Evolutionary conservation across 495 filamentous ascomycete genomes (phyloP).

Genomic region (Lichenothelia convexa): DNA sequence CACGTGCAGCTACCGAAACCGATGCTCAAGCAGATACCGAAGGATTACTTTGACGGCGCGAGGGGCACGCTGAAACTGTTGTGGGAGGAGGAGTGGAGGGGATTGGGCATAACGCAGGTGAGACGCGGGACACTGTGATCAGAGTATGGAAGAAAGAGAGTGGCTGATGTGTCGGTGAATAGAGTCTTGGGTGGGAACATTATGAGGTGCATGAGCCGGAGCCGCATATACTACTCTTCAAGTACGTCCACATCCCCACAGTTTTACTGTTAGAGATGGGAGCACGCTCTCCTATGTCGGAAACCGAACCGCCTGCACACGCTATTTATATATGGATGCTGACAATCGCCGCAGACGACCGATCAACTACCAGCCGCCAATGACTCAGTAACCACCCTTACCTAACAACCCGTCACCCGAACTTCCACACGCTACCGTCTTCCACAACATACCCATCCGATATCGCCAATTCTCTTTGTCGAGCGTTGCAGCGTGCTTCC

Average conservation of each 20-base stretch:
- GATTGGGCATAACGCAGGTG: slow-evolving; percentile 90
- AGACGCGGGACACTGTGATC: slow-evolving; percentile 4
- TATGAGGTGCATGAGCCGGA: slow-evolving; percentile 98
- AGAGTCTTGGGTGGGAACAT: slow-evolving; percentile 98
- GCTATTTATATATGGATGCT: too few relatives aligned
- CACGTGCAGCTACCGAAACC: slow-evolving; percentile 94
- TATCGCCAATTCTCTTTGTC: too few relatives aligned
- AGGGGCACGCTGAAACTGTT: slow-evolving; percentile 89
- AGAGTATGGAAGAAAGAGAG: not conserved
- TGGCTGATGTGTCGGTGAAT: slow-evolving; percentile 1
- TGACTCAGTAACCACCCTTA: not conserved
- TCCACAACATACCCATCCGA: too few relatives aligned
- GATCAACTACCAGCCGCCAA: slow-evolving; percentile 68
- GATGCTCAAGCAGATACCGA: slow-evolving; percentile 92
- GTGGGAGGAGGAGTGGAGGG: slow-evolving; percentile 97
- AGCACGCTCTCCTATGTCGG: not conserved
- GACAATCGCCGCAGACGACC: slow-evolving; percentile 52
- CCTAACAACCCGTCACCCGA: too few relatives aligned
- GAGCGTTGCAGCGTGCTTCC: too few relatives aligned
- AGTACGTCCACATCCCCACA: slow-evolving; percentile 37
- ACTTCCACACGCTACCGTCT: too few relatives aligned
- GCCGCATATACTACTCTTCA: slow-evolving; percentile 95
- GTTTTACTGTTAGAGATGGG: not conserved
- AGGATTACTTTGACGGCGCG: slow-evolving; percentile 79
- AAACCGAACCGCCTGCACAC: not conserved